phyloP scores from a whole-genome alignment of 2,329 filamentous ascomycete species.

The Fusarium xyrophilum region DNA sequence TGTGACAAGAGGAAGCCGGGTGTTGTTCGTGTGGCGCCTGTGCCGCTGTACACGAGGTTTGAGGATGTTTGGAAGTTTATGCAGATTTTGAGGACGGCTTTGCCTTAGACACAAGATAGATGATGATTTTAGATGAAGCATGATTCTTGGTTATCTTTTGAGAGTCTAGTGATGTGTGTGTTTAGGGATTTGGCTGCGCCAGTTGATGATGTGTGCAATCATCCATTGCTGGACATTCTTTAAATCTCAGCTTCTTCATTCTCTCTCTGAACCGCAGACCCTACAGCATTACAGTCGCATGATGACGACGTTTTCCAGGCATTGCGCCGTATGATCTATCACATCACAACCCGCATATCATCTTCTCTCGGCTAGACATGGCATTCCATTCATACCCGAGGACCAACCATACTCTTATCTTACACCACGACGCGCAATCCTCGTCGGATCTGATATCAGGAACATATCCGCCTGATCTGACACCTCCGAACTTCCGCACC shows the following conservation, averaged over 20 bases:
- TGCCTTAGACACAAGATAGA: conserved; percentile 34
- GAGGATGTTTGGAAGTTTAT: conserved; percentile 68
- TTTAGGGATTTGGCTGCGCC: neutral
- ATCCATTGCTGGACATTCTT: neutral
- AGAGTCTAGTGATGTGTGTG: neutral
- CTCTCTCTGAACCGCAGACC: too few species aligned
- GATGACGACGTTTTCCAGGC: neutral
- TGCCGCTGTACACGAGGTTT: conserved; percentile 84
- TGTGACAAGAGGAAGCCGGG: conserved; percentile 86
- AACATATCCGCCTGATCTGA: neutral
- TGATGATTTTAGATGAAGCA: conserved; percentile 17
- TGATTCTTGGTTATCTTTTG: neutral
- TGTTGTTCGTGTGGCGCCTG: conserved; percentile 83
- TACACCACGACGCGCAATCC: neutral
- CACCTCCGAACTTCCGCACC: conserved; percentile 18
- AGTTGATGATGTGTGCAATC: neutral
- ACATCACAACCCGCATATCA: neutral
- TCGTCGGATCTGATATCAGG: neutral
- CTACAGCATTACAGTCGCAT: too few species aligned
- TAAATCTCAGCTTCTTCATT: neutral
- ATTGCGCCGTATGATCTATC: neutral
- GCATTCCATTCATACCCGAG: neutral
- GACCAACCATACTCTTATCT: neutral
- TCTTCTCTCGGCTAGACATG: conserved; percentile 12
- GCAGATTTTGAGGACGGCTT: conserved; percentile 48